Evolutionary conservation across 1,139 yeast genomes (phyloP).

Genomic region (Starmera stellimalicola): DNA sequence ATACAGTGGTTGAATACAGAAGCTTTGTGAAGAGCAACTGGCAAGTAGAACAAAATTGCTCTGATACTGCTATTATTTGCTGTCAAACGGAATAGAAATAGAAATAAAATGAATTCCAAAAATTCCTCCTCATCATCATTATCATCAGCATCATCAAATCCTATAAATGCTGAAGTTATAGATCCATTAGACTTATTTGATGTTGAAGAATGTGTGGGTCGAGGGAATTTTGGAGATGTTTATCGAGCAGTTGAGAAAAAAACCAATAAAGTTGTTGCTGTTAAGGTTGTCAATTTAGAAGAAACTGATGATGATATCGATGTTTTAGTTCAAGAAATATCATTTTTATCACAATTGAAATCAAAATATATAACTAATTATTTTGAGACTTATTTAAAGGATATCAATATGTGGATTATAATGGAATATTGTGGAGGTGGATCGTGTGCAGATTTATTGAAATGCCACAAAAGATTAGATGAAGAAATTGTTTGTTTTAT

Average conservation of each 20-base stretch:
- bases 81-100: too few relatives aligned
- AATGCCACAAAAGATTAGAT: slow-evolving; percentile 37
- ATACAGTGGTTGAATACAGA: too few relatives aligned
- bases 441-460: slow-evolving; percentile 69
- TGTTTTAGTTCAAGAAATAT: slow-evolving; percentile 64
- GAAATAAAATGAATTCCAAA: too few relatives aligned
- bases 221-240: slow-evolving; percentile 85
- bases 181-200: slow-evolving; percentile 27
- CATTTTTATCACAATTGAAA: slow-evolving; percentile 53
- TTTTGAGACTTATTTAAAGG: slow-evolving; percentile 51
- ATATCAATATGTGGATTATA: slow-evolving; percentile 70
- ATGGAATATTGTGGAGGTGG: slow-evolving; percentile 96
- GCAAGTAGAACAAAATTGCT: too few relatives aligned
- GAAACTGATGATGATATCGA: slow-evolving; percentile 65
- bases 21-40: too few relatives aligned
- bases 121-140: too few relatives aligned
- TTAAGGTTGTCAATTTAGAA: slow-evolving; percentile 72
- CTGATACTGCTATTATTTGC: too few relatives aligned
- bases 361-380: slow-evolving; percentile 61
- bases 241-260: slow-evolving; percentile 44
- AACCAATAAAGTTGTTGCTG: slow-evolving; percentile 47
- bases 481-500: slow-evolving; percentile 55
- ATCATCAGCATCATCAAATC: too few relatives aligned
- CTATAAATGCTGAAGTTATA: slow-evolving; percentile 1
- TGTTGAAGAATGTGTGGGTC: slow-evolving; percentile 57